Base-by-base conservation (phyloP, 768 basidiomycete species). In the Termitomyces sp. region DNA sequence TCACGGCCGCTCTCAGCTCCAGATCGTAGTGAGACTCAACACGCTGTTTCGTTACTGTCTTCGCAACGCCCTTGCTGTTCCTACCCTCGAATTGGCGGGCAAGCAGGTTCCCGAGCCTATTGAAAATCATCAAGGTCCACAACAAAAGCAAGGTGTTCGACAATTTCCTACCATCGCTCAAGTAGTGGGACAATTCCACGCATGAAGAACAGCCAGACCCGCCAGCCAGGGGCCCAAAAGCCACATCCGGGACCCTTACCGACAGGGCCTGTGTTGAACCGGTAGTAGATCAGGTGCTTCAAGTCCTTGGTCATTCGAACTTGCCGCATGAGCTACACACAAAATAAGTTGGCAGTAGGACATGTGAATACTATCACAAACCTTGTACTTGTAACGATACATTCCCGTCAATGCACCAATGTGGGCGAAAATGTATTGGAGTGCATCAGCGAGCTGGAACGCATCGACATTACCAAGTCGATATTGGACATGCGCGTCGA, bases 311-410 rank as follows among this genome's bases (percentile, higher is more conserved):
- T 97, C 94, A 96, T 96, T 61, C 97, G 89, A 40, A 99, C 94
- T 85, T 99, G 97, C 67, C 93, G 83, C 97, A 99, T 99, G 59
- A 99, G 80, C 92, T 90, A 63, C 37, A 57, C 44, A 26, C 11
- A 56, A 58, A 56, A 23, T 37, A 42, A 51, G 41, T 38, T 21
- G 33, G 31, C n/a, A 30, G 31, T 12, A 21, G 17, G 17, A 51
- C 3, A 12, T 9, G 41, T 23, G 26, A 48, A 23, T 40, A 26
- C 26, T 21, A 11, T 26, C 40, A 67, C 78, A 10, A 58, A 87
- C 88, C 84, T 98, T 98, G 79, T 99, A 99, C 78, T 98, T 98
- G 79, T 98, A 98, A 30, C 96, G 87, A 75, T 99, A 99, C 97
- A 99, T 99, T 64, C 97, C 97, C 4, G 97, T 99, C 63, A 99